phyloP scores from a whole-genome alignment of 495 filamentous ascomycete genomes.

The Stereocaulon alpinum region DNA sequence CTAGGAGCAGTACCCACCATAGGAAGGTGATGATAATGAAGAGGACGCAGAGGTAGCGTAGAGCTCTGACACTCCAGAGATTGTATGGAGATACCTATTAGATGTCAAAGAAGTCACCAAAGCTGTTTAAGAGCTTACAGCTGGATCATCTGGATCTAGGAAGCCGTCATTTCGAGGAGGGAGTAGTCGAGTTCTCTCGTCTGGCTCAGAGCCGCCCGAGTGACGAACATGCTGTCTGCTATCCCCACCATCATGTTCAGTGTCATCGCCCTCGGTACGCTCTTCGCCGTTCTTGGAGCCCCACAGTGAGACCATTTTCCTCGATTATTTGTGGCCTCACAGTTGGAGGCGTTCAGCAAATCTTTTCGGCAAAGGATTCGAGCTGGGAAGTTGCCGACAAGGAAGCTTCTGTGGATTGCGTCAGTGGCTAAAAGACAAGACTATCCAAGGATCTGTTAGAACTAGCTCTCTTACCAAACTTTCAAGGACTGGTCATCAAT shows the following conservation, averaged over 20 bases:
- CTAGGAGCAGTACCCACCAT: conserved; percentile 84
- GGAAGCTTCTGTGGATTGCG: background rate
- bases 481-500: background rate
- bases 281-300: conserved; percentile 36
- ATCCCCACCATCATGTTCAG: conserved; percentile 11
- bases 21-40: conserved; percentile 65
- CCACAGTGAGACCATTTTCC: conserved; percentile 41
- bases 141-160: conserved; percentile 88
- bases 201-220: conserved; percentile 32
- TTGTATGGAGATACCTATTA: conserved; percentile 86
- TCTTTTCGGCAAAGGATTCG: background rate
- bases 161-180: conserved; percentile 52
- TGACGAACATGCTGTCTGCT: conserved; percentile 13
- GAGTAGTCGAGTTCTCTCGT: conserved; percentile 69
- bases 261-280: conserved; percentile 26
- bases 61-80: conserved; percentile 72
- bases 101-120: conserved; percentile 4
- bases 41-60: conserved; percentile 61
- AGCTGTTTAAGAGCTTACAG: conserved; percentile 42
- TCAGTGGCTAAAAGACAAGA: background rate
- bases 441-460: background rate
- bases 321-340: background rate
- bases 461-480: background rate
- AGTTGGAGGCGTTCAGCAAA: background rate
- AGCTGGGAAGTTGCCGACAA: background rate